Percentiles rank a stretch among this genome's conserved stretches.
phyloP scores from a whole-genome alignment of 139 green algal genomes.

The Mychonastes homosphaera region DNA sequence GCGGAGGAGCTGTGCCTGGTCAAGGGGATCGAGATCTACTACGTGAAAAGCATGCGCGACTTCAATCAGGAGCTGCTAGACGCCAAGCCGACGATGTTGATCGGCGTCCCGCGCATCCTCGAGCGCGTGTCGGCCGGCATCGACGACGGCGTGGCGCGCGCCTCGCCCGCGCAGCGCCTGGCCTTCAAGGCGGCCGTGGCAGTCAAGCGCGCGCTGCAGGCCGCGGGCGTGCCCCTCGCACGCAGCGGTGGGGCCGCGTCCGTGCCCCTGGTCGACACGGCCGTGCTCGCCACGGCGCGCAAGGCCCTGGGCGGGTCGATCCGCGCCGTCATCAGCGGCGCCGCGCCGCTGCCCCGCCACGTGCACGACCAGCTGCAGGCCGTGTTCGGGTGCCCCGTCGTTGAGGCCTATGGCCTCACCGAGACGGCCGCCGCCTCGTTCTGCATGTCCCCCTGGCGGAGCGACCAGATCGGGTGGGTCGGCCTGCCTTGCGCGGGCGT shows the following conservation, averaged over 20 bases:
- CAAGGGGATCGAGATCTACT: background rate
- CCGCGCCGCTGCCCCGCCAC: constrained; percentile 72
- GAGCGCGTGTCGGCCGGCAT: too few relatives aligned
- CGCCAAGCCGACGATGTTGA: constrained; percentile 85
- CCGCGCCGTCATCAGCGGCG: constrained; percentile 41
- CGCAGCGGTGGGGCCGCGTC: too few relatives aligned
- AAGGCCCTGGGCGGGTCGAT: constrained; percentile 4
- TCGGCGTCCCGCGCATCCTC: constrained; percentile 90
- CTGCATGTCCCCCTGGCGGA: constrained; percentile 11
- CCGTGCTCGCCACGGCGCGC: constrained; percentile 72
- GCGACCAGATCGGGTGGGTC: background rate
- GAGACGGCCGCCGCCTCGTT: constrained; percentile 75
- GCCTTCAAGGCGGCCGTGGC: background rate
- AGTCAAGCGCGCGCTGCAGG: too few relatives aligned
- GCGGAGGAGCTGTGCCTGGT: background rate
- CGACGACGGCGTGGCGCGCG: constrained; percentile 47
- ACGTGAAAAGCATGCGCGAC: constrained; percentile 41
- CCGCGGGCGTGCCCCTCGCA: too few relatives aligned
- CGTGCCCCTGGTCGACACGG: constrained; percentile 76
- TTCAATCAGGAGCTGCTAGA: constrained; percentile 69
- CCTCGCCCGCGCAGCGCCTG: too few relatives aligned
- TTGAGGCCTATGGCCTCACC: constrained; percentile 84
- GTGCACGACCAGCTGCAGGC: constrained; percentile 81
- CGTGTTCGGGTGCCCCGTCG: background rate
- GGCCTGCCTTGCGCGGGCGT: background rate